Conservation (phyloP, 768 basidiomycete species). For the Podaxis sp. region DNA sequence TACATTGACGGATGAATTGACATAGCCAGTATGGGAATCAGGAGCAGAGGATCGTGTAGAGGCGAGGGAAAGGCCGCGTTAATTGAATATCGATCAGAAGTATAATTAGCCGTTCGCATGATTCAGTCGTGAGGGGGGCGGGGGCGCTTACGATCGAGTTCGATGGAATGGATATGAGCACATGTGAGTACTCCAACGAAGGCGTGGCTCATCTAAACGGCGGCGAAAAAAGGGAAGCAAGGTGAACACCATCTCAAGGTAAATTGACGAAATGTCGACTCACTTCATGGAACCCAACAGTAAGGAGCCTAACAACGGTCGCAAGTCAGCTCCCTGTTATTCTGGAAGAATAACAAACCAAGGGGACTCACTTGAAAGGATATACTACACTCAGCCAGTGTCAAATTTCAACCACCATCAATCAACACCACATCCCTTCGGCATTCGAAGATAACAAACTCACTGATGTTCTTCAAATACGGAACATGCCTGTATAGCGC, state of each 20-base stretch:
- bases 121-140: not conserved
- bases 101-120: not conserved
- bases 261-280: conserved; percentile 13
- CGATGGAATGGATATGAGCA: conserved; percentile 81
- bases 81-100: not conserved
- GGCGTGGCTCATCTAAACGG: conserved; percentile 80
- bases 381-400: conserved; percentile 53
- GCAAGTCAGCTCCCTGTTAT: not conserved
- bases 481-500: conserved; percentile 67
- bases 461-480: conserved; percentile 68
- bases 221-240: not conserved
- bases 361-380: conserved; percentile 79
- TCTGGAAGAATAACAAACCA: not conserved
- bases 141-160: conserved; percentile 73
- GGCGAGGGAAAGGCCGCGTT: not conserved
- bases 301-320: conserved; percentile 57
- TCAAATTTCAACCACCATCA: too few species aligned
- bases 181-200: conserved; percentile 79
- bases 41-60: not conserved
- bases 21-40: not conserved
- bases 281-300: conserved; percentile 89
- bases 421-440: not conserved
- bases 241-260: not conserved
- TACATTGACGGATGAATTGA: conserved; percentile 1
- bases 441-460: conserved; percentile 31